These are phyloP conservation scores for Blastobotrys mokoenaii DNA, from an alignment of 805 yeast species.

Conservation along the genomic window DNA sequence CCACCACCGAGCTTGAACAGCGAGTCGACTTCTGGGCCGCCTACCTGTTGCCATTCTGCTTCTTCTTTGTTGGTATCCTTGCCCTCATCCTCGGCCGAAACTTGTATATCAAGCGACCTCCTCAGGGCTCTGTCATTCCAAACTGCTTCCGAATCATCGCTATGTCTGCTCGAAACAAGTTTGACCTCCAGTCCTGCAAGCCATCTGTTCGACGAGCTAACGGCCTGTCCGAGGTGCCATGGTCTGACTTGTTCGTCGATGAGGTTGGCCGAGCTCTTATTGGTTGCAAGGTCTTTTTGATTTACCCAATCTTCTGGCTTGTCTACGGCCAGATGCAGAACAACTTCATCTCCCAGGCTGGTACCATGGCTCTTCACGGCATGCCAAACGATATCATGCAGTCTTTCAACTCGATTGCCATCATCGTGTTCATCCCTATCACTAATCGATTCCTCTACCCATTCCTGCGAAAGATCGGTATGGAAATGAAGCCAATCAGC, in stretches of 20 bases:
- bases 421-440: constrained; percentile 71
- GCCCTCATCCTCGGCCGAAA: constrained; percentile 47
- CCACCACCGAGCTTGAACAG: constrained; percentile 64
- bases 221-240: constrained; percentile 34
- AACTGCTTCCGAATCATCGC: constrained; percentile 40
- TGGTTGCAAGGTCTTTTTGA: constrained; percentile 67
- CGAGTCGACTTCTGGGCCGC: constrained; percentile 60
- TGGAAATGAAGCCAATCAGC: constrained; percentile 60
- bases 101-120: constrained; percentile 49
- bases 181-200: constrained; percentile 46
- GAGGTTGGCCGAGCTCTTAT: constrained; percentile 56
- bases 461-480: constrained; percentile 36
- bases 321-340: constrained; percentile 66
- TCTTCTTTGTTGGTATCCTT: constrained; percentile 51
- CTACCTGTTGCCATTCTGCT: constrained; percentile 59
- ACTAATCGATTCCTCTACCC: constrained; percentile 56
- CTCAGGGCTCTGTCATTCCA: constrained; percentile 52
- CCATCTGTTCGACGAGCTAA: constrained; percentile 45
- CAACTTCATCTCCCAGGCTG: constrained; percentile 68
- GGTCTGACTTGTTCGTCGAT: constrained; percentile 67
- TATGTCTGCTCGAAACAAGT: constrained; percentile 39
- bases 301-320: constrained; percentile 68
- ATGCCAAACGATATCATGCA: constrained; percentile 75
- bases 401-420: constrained; percentile 66
- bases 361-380: constrained; percentile 64